phyloP scores from a whole-genome alignment of 164 flowering plant species.

The Warburgia ugandensis region DNA sequence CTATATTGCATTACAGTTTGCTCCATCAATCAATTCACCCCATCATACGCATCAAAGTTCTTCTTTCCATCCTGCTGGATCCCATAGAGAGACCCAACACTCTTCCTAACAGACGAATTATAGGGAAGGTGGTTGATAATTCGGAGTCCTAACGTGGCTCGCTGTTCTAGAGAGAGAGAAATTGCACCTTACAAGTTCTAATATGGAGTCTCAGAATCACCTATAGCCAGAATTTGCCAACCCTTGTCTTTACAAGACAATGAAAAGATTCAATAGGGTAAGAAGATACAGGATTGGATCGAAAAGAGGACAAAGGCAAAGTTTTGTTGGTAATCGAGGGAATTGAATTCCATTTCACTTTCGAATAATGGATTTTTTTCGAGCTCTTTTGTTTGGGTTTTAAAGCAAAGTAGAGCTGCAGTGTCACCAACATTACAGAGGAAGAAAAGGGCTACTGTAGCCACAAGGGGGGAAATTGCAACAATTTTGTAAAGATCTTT shows the following conservation, averaged over 20 bases:
- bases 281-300: slow-evolving; percentile 62
- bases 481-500: slow-evolving; percentile 65
- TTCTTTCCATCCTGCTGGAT: slow-evolving; percentile 95
- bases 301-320: slow-evolving; percentile 53
- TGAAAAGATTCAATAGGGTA: slow-evolving; percentile 58
- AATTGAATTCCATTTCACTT: slow-evolving; percentile 42
- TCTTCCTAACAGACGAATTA: slow-evolving; percentile 81
- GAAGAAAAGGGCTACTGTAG: slow-evolving; percentile 66
- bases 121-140: slow-evolving; percentile 72
- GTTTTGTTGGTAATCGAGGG: slow-evolving; percentile 36
- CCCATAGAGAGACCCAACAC: slow-evolving; percentile 83
- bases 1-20: slow-evolving; percentile 75
- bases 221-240: slow-evolving; percentile 90
- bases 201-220: slow-evolving; percentile 70
- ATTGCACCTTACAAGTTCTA: slow-evolving; percentile 88
- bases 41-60: slow-evolving; percentile 89
- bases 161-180: slow-evolving; percentile 70
- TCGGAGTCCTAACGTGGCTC: slow-evolving; percentile 67
- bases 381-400: slow-evolving; percentile 28
- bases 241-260: slow-evolving; percentile 54
- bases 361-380: slow-evolving; percentile 41
- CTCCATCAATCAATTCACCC: slow-evolving; percentile 72
- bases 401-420: slow-evolving; percentile 65
- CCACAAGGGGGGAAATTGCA: slow-evolving; percentile 32
- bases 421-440: slow-evolving; percentile 62